Base-by-base conservation (phyloP, 2,329 filamentous ascomycete genomes). In the Colletotrichum gloeosporioides region DNA sequence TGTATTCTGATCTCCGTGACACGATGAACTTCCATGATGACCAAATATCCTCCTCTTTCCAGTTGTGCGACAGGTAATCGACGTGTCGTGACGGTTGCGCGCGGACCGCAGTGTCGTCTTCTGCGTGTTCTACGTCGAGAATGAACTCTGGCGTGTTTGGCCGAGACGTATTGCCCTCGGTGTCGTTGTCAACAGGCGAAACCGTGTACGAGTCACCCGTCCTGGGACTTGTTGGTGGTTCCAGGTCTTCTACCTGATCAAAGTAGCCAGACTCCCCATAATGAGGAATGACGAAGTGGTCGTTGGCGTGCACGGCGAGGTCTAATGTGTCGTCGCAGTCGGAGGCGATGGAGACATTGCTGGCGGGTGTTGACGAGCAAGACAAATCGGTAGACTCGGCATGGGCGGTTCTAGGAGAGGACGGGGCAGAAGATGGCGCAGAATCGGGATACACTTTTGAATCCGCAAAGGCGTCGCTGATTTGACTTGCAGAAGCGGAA, bases 11-110 rank as follows among this genome's bases (percentile, higher is more conserved):
- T 80, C 94, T 90, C 81, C 95, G 94, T 32, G 94, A 93, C 18
- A 96, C 93, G 80, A 99, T 95, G 83, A 98, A 97, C 82, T 96
- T 93, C 97, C 97, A 99, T 2, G 96, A 98, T 8, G 95, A 94
- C 96, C 96, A 99, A 31, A 99, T 98, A 85, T 99, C 96, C 84
- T 99, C 96, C 85, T 98, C 96, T 78, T 91, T 92, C 95, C 96
- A 98, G 77, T 96, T 92, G 82, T 99, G 95, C 22, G 96, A 98
- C 63, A 98, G 90, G 82, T 98, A 98, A 85, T 98, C 96, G n/a
- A 98, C 96, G 85, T 98, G 95, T 78, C 95, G 90, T 62, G 96
- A 96, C 3, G 95, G 95, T 81, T 94, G 92, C 39, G 89, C 89
- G 77, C 92, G 91, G 49, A 98, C 89, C 13, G 94, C 93, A 12